phyloP scores from a whole-genome alignment of 2,329 filamentous ascomycete species.

The Cladophialophora bantiana region DNA sequence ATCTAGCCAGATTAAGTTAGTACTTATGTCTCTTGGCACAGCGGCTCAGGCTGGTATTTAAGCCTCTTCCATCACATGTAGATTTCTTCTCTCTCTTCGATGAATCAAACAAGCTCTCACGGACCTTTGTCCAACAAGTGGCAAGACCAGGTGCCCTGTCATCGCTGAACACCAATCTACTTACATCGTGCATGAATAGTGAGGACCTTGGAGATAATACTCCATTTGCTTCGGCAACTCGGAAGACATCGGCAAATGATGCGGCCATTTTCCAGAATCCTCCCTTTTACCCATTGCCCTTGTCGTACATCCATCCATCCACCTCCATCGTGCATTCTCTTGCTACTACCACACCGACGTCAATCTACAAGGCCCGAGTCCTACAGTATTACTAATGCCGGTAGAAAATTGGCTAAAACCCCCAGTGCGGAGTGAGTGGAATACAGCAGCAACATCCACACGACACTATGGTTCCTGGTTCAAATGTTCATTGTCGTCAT shows the following conservation, averaged over 20 bases:
- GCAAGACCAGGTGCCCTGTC: neutral
- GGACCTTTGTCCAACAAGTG: too few relatives aligned
- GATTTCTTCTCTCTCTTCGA: too few relatives aligned
- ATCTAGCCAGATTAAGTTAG: too few relatives aligned
- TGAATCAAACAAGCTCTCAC: too few relatives aligned
- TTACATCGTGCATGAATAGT: neutral
- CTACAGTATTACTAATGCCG: neutral
- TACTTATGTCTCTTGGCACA: too few relatives aligned
- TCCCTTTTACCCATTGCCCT: constrained; percentile 2
- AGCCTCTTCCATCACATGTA: too few relatives aligned
- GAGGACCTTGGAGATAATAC: neutral
- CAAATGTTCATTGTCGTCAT: neutral
- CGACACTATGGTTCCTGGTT: neutral
- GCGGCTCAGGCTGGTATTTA: too few relatives aligned
- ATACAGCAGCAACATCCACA: neutral
- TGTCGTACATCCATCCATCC: neutral
- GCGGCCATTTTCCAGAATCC: neutral
- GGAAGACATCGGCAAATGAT: neutral
- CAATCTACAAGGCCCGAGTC: neutral
- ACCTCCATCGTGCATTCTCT: neutral
- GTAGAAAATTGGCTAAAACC: neutral
- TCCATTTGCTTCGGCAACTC: neutral
- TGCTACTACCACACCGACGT: neutral
- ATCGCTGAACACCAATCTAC: neutral
- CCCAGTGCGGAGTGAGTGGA: neutral